Evolutionary conservation across 805 yeast genomes (phyloP).

Genomic region (Candida montana): DNA sequence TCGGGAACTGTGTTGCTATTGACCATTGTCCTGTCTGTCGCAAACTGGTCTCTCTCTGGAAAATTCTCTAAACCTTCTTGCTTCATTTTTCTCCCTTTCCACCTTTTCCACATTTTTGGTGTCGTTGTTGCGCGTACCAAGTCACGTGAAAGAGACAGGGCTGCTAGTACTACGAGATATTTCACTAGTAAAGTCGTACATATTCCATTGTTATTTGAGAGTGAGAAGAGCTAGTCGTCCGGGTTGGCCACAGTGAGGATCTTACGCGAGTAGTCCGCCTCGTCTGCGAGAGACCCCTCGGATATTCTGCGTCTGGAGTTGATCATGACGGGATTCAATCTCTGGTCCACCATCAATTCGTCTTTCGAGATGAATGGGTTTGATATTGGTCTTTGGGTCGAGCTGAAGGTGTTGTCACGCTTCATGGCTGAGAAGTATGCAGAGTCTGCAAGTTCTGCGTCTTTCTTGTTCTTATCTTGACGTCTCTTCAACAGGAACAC

Average conservation of each 20-base stretch:
- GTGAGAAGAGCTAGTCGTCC: slow-evolving; percentile 45
- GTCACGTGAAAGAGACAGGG: too few species aligned
- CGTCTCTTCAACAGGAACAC: slow-evolving; percentile 35
- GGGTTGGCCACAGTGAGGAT: slow-evolving; percentile 87
- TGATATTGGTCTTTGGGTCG: slow-evolving; percentile 28
- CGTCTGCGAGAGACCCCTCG: slow-evolving; percentile 85
- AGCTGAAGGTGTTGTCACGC: slow-evolving; percentile 30
- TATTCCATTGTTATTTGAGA: too few species aligned
- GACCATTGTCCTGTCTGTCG: too few species aligned
- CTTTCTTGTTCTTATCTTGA: slow-evolving; percentile 27
- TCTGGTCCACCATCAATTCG: slow-evolving; percentile 53
- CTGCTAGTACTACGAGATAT: too few species aligned
- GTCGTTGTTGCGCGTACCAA: too few species aligned
- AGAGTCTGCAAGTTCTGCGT: slow-evolving; percentile 47
- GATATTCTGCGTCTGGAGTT: slow-evolving; percentile 73
- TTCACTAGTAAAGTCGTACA: too few species aligned
- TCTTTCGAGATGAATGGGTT: slow-evolving; percentile 63
- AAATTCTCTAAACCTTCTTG: too few species aligned
- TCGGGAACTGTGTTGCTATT: slow-evolving; percentile 32
- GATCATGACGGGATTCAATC: slow-evolving; percentile 69
- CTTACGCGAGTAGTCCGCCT: slow-evolving; percentile 74
- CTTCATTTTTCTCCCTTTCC: too few species aligned
- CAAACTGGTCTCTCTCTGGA: too few species aligned
- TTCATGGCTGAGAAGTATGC: slow-evolving; percentile 55
- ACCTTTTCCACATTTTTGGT: too few species aligned